Evolutionary conservation across 306 rosid genomes (phyloP).

Genomic region (Morella rubra): DNA sequence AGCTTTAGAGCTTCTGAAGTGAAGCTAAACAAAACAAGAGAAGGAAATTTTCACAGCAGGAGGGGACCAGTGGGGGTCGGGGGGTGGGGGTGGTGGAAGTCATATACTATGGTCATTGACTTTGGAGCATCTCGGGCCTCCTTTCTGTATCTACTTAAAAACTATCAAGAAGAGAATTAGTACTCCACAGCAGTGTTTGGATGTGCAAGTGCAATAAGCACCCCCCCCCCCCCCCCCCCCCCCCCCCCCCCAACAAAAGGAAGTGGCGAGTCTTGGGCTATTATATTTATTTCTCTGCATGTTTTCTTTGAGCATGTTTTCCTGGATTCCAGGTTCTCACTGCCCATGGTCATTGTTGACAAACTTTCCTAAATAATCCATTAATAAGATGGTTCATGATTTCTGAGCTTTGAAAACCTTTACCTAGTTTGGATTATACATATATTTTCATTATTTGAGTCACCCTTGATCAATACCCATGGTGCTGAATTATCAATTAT

Average conservation of each 20-base stretch:
- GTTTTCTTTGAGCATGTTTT: neutral
- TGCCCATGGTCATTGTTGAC: neutral
- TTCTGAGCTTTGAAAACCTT: neutral
- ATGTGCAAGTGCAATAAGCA: too few species aligned
- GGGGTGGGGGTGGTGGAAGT: too few species aligned
- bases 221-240: too few species aligned
- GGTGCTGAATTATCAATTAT: constrained; percentile 2
- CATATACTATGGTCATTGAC: too few species aligned
- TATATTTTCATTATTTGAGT: neutral
- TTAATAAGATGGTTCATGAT: neutral
- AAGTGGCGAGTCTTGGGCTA: neutral
- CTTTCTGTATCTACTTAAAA: too few species aligned
- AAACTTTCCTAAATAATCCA: neutral
- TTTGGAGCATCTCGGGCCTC: too few species aligned
- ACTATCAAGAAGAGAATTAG: neutral
- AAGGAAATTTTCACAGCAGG: neutral
- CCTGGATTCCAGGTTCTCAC: neutral
- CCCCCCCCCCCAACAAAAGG: too few species aligned
- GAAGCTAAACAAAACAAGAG: neutral
- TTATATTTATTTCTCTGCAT: neutral
- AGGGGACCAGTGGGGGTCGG: neutral
- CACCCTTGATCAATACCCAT: constrained; percentile 1
- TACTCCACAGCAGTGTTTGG: neutral
- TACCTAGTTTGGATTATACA: neutral
- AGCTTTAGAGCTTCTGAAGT: neutral